These are phyloP conservation scores for Neurospora africana DNA, from an alignment of 495 filamentous ascomycete genomes.

Conservation along the genomic window DNA sequence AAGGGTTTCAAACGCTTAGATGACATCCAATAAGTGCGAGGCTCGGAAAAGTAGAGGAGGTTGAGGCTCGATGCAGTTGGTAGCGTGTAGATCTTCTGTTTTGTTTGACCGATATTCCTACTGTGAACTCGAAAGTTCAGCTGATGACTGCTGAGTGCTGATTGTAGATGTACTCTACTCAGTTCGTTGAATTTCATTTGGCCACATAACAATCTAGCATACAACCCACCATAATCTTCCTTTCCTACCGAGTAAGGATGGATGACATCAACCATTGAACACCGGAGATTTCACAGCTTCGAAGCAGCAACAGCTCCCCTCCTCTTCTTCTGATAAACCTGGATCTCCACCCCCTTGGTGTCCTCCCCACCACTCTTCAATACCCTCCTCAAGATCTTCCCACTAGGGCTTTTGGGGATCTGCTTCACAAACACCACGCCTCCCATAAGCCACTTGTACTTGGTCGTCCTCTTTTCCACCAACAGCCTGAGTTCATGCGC, in stretches of 20 bases:
- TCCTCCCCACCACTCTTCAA: slow-evolving; percentile 24
- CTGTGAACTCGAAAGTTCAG: too few species aligned
- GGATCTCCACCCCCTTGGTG: slow-evolving; percentile 13
- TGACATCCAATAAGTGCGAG: not conserved
- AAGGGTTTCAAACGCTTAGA: not conserved
- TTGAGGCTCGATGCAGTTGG: not conserved
- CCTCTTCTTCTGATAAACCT: slow-evolving; percentile 21
- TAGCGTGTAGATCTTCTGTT: not conserved
- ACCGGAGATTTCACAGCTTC: not conserved
- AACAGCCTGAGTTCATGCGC: slow-evolving; percentile 25
- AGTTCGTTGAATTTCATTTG: too few species aligned
- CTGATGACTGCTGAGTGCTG: too few species aligned
- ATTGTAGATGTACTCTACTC: too few species aligned
- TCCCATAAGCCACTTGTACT: slow-evolving; percentile 57
- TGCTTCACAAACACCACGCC: slow-evolving; percentile 51
- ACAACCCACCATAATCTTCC: not conserved
- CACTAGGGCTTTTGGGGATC: slow-evolving; percentile 58
- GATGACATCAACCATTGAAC: not conserved
- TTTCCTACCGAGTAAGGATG: not conserved
- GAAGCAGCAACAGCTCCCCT: slow-evolving; percentile 2
- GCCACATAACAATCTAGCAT: not conserved
- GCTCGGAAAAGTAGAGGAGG: not conserved
- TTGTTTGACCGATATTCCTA: not conserved
- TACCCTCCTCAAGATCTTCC: slow-evolving; percentile 55
- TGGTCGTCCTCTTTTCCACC: slow-evolving; percentile 50